Percentiles rank a stretch among this genome's conserved stretches.
Evolutionary conservation across 2,329 filamentous ascomycete species (phyloP).

Genomic region (Fusarium neocosmosporiellum): DNA sequence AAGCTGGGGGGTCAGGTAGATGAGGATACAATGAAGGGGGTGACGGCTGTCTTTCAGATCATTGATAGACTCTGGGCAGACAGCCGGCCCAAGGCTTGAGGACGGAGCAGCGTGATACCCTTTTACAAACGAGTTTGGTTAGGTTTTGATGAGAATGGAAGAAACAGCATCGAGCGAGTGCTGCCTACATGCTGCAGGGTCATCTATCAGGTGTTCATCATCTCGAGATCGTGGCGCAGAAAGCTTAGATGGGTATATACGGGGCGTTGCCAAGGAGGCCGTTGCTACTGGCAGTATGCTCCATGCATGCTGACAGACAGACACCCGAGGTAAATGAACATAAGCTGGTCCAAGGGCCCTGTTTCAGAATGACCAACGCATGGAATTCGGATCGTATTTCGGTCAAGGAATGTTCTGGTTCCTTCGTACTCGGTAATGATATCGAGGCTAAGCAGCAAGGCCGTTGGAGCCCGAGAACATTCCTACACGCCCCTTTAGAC

Average conservation of each 20-base stretch:
- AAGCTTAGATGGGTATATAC: background rate
- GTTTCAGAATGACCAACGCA: background rate
- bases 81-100: slow-evolving; percentile 52
- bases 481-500: background rate
- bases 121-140: background rate
- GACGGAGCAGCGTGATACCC: slow-evolving; percentile 23
- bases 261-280: background rate
- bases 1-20: slow-evolving; percentile 80
- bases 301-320: background rate
- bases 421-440: background rate
- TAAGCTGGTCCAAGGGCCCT: background rate
- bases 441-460: background rate
- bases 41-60: slow-evolving; percentile 92
- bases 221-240: background rate
- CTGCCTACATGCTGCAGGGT: background rate
- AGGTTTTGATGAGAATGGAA: background rate
- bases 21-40: slow-evolving; percentile 76
- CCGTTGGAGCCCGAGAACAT: background rate
- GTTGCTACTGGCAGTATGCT: background rate
- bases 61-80: slow-evolving; percentile 85
- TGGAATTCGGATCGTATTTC: background rate
- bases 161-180: background rate
- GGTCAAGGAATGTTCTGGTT: background rate
- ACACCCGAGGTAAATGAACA: background rate
- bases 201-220: background rate